Evolutionary conservation across 2,329 filamentous ascomycete genomes (phyloP).

Genomic region (Penicillium freii): DNA sequence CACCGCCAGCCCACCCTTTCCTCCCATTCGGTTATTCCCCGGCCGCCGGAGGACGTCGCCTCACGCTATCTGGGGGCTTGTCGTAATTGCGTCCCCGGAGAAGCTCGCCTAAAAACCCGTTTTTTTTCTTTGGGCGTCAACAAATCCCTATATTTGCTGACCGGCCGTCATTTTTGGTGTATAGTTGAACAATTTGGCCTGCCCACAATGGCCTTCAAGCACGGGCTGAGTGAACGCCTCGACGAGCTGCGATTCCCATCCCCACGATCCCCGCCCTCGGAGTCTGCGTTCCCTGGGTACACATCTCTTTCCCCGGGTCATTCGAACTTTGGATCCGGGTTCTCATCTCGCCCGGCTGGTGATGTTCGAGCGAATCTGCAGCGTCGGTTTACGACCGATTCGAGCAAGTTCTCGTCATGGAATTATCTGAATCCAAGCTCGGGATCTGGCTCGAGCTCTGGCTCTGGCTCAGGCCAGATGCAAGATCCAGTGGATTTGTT

Average conservation of each 20-base stretch:
- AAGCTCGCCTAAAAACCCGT: constrained; percentile 10
- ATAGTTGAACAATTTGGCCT: constrained; percentile 34
- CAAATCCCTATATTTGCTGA: constrained; percentile 26
- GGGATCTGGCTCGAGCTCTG: constrained; percentile 51
- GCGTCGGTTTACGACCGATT: constrained; percentile 91
- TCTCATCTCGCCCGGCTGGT: constrained; percentile 52
- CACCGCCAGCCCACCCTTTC: constrained; percentile 32
- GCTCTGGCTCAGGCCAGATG: constrained; percentile 20
- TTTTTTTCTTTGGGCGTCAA: constrained; percentile 6
- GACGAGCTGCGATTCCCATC: constrained; percentile 77
- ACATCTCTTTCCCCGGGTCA: constrained; percentile 70
- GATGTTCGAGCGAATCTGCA: constrained; percentile 77
- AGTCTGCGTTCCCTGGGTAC: constrained; percentile 70
- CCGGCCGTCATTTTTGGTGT: constrained; percentile 21
- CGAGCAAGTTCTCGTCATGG: constrained; percentile 75
- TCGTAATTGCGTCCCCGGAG: constrained; percentile 16
- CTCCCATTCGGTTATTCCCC: constrained; percentile 14
- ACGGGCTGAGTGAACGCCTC: constrained; percentile 64
- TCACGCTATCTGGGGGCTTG: constrained; percentile 9
- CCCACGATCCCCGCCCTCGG: constrained; percentile 74
- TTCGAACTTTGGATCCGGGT: constrained; percentile 60
- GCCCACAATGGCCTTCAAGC: constrained; percentile 62
- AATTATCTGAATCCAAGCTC: constrained; percentile 61
- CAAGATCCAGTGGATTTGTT: constrained; percentile 55
- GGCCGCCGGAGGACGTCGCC: constrained; percentile 12